Evolutionary conservation across 2,329 filamentous ascomycete genomes (phyloP), one percentile per base, ranked within the genome.

Genomic region (Talaromyces sp.): DNA sequence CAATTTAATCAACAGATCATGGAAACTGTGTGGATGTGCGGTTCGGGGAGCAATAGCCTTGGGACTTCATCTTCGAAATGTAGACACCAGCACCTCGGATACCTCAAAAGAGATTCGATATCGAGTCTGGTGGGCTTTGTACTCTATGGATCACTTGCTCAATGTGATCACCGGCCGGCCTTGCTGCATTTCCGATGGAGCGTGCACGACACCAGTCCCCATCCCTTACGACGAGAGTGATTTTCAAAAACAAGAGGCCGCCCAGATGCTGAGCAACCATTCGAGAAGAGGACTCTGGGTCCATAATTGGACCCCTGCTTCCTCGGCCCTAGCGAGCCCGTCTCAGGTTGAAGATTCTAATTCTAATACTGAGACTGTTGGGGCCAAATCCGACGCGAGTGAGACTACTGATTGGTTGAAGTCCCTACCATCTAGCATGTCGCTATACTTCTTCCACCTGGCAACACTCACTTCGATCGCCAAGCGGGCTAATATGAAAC

Each of bases 41-140:
- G 69, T 79, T 33, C 73, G 77, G 54, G 73, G 72, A 14, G 76
- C 78, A 4, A 68, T 76, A 51, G 71, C 76, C 18, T 68, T 81
- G 60, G 78, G 78, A 5, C 65, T 81, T 56, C 77, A 80, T 65
- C 67, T 80, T 61, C 73, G 72, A 47, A 79, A 78, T 47, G 69
- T 75, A 6, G 76, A 74, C 31, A 60, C 61, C 6, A 70, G 68
- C 36, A 73, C 76, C 30, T 72, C 74, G 2, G 73, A 78, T 61
- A 73, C 69, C 7, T 75, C 76, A 23, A 79, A 78, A 56, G 77
- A 79, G 63, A 75, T 77, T 34, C 72, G 77, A 51, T 79, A 78
- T 61, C 74, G 77, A 18, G 72, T 79, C 23, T 80, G 78, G 78
- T 79, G 77, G 75, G 74, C 78, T 28, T 63, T 80, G 27, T 78